Percentiles rank a stretch among this genome's conserved stretches.
Evolutionary conservation across 2,329 filamentous ascomycete genomes (phyloP).

Genomic region (Aspergillus versicolor): DNA sequence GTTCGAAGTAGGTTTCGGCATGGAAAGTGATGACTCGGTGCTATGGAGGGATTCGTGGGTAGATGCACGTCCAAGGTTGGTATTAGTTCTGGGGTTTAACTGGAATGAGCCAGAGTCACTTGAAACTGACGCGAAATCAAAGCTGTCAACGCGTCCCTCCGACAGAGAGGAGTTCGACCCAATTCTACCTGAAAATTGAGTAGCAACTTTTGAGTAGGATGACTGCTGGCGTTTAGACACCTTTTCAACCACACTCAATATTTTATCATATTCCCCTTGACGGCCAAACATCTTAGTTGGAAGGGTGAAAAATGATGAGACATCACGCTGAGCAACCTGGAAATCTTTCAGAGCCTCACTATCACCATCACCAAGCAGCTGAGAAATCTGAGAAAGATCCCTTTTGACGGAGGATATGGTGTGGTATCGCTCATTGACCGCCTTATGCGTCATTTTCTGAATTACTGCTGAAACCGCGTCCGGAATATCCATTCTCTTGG

Average conservation of each 20-base stretch:
- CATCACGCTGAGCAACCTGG: slow-evolving; percentile 76
- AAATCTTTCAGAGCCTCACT: slow-evolving; percentile 69
- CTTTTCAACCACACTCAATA: slow-evolving; percentile 73
- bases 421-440: slow-evolving; percentile 83
- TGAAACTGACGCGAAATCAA: slow-evolving; percentile 53
- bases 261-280: slow-evolving; percentile 65
- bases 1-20: slow-evolving; percentile 27
- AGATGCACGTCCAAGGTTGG: slow-evolving; percentile 32
- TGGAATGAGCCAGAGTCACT: slow-evolving; percentile 53
- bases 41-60: slow-evolving; percentile 38
- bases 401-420: slow-evolving; percentile 82
- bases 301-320: slow-evolving; percentile 88
- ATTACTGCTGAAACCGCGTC: slow-evolving; percentile 80
- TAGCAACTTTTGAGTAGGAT: slow-evolving; percentile 30
- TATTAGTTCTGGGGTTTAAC: slow-evolving; percentile 38
- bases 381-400: slow-evolving; percentile 73
- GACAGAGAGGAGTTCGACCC: slow-evolving; percentile 56
- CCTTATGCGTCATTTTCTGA: slow-evolving; percentile 88
- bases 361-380: slow-evolving; percentile 74
- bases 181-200: slow-evolving; percentile 42
- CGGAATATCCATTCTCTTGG: slow-evolving; percentile 77
- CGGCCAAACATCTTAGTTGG: slow-evolving; percentile 80
- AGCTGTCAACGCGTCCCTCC: slow-evolving; percentile 49
- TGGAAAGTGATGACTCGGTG: slow-evolving; percentile 35
- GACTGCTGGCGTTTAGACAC: slow-evolving; percentile 65